Base-by-base conservation (phyloP, 441 rosid species). In the Sinapis alba region DNA sequence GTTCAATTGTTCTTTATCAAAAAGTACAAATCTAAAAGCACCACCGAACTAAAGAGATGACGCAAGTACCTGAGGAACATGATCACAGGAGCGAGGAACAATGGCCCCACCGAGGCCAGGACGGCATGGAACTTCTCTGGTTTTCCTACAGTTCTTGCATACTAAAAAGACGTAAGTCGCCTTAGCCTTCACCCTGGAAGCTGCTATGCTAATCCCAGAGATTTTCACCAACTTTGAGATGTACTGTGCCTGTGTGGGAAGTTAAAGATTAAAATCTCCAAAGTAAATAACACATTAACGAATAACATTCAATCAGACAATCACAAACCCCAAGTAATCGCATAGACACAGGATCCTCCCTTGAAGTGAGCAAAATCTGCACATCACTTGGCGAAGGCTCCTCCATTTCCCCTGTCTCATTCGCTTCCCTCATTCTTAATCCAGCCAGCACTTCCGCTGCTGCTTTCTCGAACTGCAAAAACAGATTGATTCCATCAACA, bases 31-130 rank as follows among this genome's bases (percentile, higher is more conserved):
- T 1, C 0, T 7, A 16, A 71, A 53, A 21, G 15, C 69, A 51
- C 7, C 38, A 27, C 10, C 7, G 38, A 26, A 5, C 6, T 11
- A 58, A 30, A 16, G 67, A 69, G 18, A 27, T 43, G 36, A 32
- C 6, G 59, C 18, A 65, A 20, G 72, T 65, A 95, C 99, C 97
- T 91, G 99, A 51, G 99, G 92, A 64, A 85, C 11, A 77, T 95
- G 94, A 76, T 88, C 97, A 80, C 99, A 95, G 0, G 96, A 90
- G 74, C 96, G 92, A 62, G 99, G 98, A 66, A 95, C 89, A 47
- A 95, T 91, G 24, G 98, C 99, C n/a, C 98, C 99, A 62, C 99
- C 98, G 72, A 95, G 96, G 28, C 99, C 99, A 34, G 98, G 94
- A 15, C 95, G 93, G 63, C 99, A 93, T 5, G 98, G 91, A 56